Evolutionary conservation across 108 stramenopile genomes (phyloP), one percentile per base, ranked within the genome.

Genomic region (Pseudonitzschia multistriata): DNA sequence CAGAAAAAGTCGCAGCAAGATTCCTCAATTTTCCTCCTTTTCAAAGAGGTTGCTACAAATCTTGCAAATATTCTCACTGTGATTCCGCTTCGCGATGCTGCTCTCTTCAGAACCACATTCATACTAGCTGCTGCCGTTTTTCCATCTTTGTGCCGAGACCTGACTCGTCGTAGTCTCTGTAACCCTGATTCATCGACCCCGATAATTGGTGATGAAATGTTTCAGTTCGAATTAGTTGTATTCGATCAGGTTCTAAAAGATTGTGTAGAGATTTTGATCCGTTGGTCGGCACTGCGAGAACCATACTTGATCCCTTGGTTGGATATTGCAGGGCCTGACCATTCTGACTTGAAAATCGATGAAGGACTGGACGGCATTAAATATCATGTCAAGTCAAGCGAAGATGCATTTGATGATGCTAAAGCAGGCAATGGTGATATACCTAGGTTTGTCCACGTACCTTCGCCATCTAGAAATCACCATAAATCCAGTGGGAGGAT

Each of bases 231-330:
- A 15, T 35, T n/a, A 21, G 28, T 30, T 8, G 5, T 64, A 27
- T 64, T 64, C 42, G 42, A 64, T 21, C 45, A 27, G 24, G 27
- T 62, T 27, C 49, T 76, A 25, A 52, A 68, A 4, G 68, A 76
- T n/a, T 70, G 68, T 25, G 3, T 67, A 7, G 33, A 30, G 27
- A 66, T 76, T 60, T 53, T 78, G 35, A 39, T 27, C 15, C 47
- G 63, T 13, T 78, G 77, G 77, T 42, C 66, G 28, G 30, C 59
- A 28, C 52, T 78, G 42, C 55, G 77, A 47, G 71, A 78, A 24
- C 71, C 77, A 11, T 53, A 61, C 22, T 68, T 65, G n/a, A 50
- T 72, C 28, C 77, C 77, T 19, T 78, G 77, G 77, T 66, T 60
- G 30, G 71, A 78, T 31, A 71, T 78, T 55, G 63, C 66, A 40